Base-by-base conservation (phyloP, 2,329 filamentous ascomycete genomes). In the Phialophora tarda region DNA sequence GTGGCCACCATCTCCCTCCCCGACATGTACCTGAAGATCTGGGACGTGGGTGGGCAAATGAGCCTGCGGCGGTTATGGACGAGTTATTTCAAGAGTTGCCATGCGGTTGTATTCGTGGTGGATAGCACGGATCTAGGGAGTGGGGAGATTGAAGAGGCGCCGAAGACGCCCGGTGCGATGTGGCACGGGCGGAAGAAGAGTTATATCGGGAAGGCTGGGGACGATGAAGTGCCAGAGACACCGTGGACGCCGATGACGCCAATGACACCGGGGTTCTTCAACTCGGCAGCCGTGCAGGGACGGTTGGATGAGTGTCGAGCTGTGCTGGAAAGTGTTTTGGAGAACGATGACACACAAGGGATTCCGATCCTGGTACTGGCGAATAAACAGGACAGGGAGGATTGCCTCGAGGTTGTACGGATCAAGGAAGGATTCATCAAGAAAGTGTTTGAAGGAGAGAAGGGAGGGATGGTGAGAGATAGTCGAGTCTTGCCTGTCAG, bases 371-470 rank as follows among this genome's bases (percentile, higher is more conserved):
- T 99, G 63, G 91, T 99, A 57, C 81, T 99, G 71, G 95, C 95
- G 68, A 99, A 99, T 78, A 99, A 99, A 81, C 95, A 99, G 81
- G 95, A 99, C 78, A 83, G 94, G 1, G 95, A 99, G 79, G 95
- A 98, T 79, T 98, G 94, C 73, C 91, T 98, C 60, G 95, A 99
- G 83, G 95, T 97, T 1, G 94, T 98, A 67, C 85, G 93, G 71
- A 97, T 99, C 76, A 99, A 99, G 81, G 95, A 99, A 78, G 95
- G 94, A 0, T 83, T 98, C 62, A 93, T 99, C 59, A 90, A 96
- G 80, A 93, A 91, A 81, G 93, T 99, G 24, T 95, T 97, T 82
- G 93, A 98, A 82, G 92, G 95, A 23, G 92, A 96, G 76, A 95
- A 94, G 80, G 92, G 92, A 0, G 86, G 85, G 50, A 91, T 89